phyloP scores from a whole-genome alignment of 148 eudicot species.

The Rhododendron kiyosumense region DNA sequence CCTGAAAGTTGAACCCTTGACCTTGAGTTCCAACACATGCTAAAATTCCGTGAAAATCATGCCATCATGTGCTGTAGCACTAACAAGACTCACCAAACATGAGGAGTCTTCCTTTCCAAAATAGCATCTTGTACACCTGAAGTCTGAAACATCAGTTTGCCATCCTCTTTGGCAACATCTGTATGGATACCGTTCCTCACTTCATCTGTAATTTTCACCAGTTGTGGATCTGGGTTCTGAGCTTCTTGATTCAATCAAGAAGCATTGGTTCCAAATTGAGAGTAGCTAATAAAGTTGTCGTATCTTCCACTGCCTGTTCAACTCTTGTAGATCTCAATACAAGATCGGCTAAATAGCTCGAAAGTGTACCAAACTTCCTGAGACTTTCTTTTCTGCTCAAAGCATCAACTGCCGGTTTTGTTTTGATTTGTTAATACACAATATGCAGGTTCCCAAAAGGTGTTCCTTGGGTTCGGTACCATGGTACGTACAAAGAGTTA shows the following conservation, averaged over 20 bases:
- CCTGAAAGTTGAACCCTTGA: not conserved
- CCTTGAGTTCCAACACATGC: not conserved
- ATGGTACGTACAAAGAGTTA: slow-evolving; percentile 71
- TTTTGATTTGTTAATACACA: not conserved
- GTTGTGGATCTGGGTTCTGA: not conserved
- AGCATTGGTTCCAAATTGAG: not conserved
- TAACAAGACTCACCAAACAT: not conserved
- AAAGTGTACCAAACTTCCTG: not conserved
- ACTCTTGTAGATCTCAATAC: not conserved
- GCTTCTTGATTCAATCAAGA: not conserved
- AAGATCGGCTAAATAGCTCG: not conserved
- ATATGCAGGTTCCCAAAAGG: slow-evolving; percentile 78
- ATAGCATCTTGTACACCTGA: not conserved
- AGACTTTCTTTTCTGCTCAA: not conserved
- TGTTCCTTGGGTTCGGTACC: slow-evolving; percentile 89
- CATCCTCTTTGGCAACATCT: not conserved
- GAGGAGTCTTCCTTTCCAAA: not conserved
- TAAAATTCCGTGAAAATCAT: not conserved
- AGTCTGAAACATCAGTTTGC: not conserved
- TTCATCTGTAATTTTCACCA: too few species aligned
- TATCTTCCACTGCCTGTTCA: not conserved
- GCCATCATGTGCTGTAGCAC: not conserved
- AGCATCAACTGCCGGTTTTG: not conserved
- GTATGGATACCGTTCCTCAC: too few species aligned
- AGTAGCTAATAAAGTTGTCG: not conserved